These are phyloP conservation scores for Claviceps maximensis DNA, from an alignment of 2,329 filamentous ascomycete species.

Conservation along the genomic window DNA sequence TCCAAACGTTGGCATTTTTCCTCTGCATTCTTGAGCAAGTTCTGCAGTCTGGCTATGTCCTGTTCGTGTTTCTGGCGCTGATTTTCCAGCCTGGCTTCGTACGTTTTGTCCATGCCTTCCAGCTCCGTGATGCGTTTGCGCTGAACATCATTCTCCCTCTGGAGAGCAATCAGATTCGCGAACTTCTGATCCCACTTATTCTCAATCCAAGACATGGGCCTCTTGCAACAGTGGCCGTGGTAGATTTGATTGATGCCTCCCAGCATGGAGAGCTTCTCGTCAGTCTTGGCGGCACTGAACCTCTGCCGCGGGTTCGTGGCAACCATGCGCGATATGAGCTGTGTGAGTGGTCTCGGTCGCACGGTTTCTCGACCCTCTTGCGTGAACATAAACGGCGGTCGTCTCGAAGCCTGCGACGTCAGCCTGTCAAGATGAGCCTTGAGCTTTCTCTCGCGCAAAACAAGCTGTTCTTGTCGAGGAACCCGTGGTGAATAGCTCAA, in stretches of 20 bases:
- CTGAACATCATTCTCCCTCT: conserved; percentile 20
- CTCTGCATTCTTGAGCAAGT: conserved; percentile 23
- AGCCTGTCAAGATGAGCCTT: conserved; percentile 21
- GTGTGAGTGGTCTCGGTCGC: conserved; percentile 26
- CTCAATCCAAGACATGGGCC: conserved; percentile 22
- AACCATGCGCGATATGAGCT: conserved; percentile 24
- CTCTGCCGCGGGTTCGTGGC: conserved; percentile 19
- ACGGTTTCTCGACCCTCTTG: conserved; percentile 25
- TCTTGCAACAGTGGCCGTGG: conserved; percentile 31
- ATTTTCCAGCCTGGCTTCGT: conserved; percentile 24
- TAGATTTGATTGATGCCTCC: conserved; percentile 35
- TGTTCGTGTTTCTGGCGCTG: conserved; percentile 22
- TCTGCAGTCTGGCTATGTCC: conserved; percentile 19
- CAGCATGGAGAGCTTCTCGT: conserved; percentile 28
- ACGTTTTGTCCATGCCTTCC: conserved; percentile 27
- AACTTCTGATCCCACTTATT: conserved; percentile 25
- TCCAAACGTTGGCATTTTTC: conserved; percentile 18
- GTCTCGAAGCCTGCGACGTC: conserved; percentile 20
- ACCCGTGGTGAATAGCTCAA: conserved; percentile 17
- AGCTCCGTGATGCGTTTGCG: conserved; percentile 21
- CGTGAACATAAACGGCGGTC: conserved; percentile 23
- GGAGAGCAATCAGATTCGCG: conserved; percentile 15
- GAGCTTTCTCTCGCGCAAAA: conserved; percentile 21
- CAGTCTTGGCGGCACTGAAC: conserved; percentile 22
- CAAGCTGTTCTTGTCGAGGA: conserved; percentile 20